Base-by-base conservation (phyloP, 805 yeast genomes). In the Wickerhamiella allomyrinae region DNA sequence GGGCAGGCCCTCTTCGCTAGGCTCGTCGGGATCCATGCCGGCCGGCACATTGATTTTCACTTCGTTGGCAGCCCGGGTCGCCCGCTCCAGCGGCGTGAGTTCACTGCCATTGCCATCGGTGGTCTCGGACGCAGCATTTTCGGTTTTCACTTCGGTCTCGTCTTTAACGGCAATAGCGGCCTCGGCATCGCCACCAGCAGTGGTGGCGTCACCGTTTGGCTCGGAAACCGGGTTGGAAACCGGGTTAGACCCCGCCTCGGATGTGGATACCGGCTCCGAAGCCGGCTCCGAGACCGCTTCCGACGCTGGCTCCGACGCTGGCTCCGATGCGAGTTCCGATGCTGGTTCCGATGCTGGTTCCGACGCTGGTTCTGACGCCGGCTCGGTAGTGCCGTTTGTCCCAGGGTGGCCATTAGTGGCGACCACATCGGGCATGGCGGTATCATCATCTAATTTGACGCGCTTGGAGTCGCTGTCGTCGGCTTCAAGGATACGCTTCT, bases 1-100 rank as follows among this genome's bases (percentile, higher is more conserved):
- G 19, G 70, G 66, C 27, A 64, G 46, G 36, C 49, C 50, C 10
- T 46, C 45, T 5, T 47, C 44, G n/a, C 52, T 50, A 15, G 44
- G 49, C 24, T 37, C 49, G 3, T 29, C 43, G 19, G 53, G 52
- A 39, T 55, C 56, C 23, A 54, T 46, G 22, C 52, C 56, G n/a
- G 50, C 54, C 17, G 52, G 53, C 42, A 49, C 37, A 11, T 20
- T 39, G 17, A 53, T 45, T 20, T 41, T 38, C 1, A 49, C 51
- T 13, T 27, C 36, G 27, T 48, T 46, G 8, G 57, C 57, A 1
- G 55, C 56, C n/a, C 17, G 31, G 23, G 43, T 24, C 19, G 57
- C 57, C 23, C 41, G 36, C 29, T 52, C 55, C 7, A 53, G 43
- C 6, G 55, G 51, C 3, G 55, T 42, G 20, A 44, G 36, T 10